Evolutionary conservation across 768 basidiomycete genomes (phyloP).

Genomic region (Tulasnella sp.): DNA sequence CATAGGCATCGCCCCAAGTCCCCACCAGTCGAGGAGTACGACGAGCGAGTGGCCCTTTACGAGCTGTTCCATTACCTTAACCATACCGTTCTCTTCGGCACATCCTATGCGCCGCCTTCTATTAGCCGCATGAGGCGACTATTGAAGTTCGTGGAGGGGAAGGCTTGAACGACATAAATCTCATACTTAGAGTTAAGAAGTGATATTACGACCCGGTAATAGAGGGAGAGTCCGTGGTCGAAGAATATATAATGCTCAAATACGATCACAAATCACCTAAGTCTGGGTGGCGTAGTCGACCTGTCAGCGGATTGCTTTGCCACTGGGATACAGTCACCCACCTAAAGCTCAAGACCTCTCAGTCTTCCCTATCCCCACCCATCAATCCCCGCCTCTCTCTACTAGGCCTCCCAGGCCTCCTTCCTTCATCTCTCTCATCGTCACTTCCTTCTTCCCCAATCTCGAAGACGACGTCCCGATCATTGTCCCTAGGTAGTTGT

Average conservation of each 20-base stretch:
- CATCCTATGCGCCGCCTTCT: slow-evolving; percentile 42
- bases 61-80: slow-evolving; percentile 82
- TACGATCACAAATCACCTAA: background rate
- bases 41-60: slow-evolving; percentile 67
- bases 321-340: background rate
- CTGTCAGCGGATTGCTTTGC: background rate
- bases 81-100: slow-evolving; percentile 78
- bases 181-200: background rate
- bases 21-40: slow-evolving; percentile 66
- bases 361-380: slow-evolving; percentile 20
- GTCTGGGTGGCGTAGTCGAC: background rate
- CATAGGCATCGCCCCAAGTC: slow-evolving; percentile 65
- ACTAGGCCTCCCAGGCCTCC: slow-evolving; percentile 40
- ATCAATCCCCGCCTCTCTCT: slow-evolving; percentile 26
- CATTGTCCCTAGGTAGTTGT: slow-evolving; percentile 52
- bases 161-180: background rate
- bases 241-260: slow-evolving; percentile 8
- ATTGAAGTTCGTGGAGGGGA: slow-evolving; percentile 24
- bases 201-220: slow-evolving; percentile 4
- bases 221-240: background rate
- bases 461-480: slow-evolving; percentile 84
- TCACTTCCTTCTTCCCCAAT: slow-evolving; percentile 81
- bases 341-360: slow-evolving; percentile 1
- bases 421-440: slow-evolving; percentile 63
- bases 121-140: slow-evolving; percentile 34